Conservation (phyloP, 805 yeast genomes). For the Nakazawaea ernobii region DNA sequence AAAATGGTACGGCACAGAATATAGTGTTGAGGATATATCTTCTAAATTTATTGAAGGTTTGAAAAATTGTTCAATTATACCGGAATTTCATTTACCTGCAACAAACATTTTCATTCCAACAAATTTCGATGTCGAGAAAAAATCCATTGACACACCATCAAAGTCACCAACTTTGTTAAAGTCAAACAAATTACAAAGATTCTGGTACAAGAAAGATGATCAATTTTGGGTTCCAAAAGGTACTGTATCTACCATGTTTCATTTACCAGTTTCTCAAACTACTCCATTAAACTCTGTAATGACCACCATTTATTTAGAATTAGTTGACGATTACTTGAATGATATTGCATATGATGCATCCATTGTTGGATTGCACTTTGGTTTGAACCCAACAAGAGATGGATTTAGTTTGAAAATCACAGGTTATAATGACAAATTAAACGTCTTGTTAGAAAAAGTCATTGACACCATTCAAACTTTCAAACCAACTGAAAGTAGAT, state of each 20-base stretch:
- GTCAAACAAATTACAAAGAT: conserved; percentile 42
- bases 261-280: conserved; percentile 55
- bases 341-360: conserved; percentile 80
- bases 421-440: conserved; percentile 83
- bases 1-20: conserved; percentile 90
- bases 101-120: conserved; percentile 81
- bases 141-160: conserved; percentile 30
- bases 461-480: conserved; percentile 48
- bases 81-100: conserved; percentile 53
- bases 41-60: conserved; percentile 29
- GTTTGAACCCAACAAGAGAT: conserved; percentile 54
- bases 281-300: conserved; percentile 55
- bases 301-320: conserved; percentile 58
- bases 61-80: conserved; percentile 22
- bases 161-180: conserved; percentile 60
- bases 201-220: conserved; percentile 92
- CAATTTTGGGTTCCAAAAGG: conserved; percentile 87
- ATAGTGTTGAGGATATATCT: conserved; percentile 43
- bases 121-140: conserved; percentile 56
- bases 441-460: conserved; percentile 55
- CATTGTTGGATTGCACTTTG: conserved; percentile 66
- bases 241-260: conserved; percentile 55
- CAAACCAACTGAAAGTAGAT: conserved; percentile 50
- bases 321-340: conserved; percentile 69
- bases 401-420: conserved; percentile 63